Conservation (phyloP, 257 asterid species). For the Solanum appendiculatum region DNA sequence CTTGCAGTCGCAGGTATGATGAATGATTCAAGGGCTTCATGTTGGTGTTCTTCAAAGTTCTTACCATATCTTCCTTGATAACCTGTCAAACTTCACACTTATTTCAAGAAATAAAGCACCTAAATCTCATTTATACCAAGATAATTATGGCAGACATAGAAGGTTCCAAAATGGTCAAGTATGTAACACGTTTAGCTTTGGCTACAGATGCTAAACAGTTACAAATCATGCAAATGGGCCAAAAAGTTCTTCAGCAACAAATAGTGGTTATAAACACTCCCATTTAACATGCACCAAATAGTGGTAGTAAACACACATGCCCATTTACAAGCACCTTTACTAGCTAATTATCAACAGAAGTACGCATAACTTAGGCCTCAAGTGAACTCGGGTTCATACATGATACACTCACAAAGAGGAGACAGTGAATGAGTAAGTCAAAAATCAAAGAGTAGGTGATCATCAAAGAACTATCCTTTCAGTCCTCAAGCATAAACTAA, state of each 20-base stretch:
- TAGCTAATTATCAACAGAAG: neutral
- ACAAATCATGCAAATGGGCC: neutral
- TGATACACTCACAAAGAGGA: neutral
- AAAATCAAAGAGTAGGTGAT: neutral
- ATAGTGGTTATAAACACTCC: neutral
- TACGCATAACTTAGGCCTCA: neutral
- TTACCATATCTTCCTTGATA: constrained; percentile 79
- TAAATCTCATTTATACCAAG: neutral
- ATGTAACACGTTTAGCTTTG: neutral
- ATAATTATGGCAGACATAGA: neutral
- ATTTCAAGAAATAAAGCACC: constrained; percentile 13
- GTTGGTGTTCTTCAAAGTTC: constrained; percentile 84
- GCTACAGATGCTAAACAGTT: constrained; percentile 3
- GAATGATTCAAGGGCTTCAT: constrained; percentile 93
- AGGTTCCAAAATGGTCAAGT: neutral
- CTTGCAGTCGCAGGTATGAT: constrained; percentile 83
- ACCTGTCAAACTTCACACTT: constrained; percentile 48
- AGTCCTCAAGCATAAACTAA: neutral
- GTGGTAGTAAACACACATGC: neutral
- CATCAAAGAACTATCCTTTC: neutral
- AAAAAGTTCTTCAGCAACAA: neutral
- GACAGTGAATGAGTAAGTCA: neutral
- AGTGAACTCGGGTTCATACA: neutral
- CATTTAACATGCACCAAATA: neutral
- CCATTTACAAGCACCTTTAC: neutral